These are phyloP conservation scores for Scutellaria barbata DNA, from an alignment of 257 asterid genomes.

Conservation along the genomic window DNA sequence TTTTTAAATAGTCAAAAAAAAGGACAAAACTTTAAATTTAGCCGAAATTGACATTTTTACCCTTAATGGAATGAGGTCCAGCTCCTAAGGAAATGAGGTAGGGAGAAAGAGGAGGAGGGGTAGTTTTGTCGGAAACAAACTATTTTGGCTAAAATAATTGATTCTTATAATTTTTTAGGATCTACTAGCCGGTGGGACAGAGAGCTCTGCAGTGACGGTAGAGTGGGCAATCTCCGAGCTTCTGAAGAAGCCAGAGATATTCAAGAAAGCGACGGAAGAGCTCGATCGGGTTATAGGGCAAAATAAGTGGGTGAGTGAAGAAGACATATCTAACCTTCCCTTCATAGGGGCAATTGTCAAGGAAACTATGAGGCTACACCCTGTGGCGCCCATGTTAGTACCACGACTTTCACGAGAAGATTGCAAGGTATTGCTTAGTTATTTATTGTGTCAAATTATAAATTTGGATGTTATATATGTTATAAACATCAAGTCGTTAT, in stretches of 20 bases:
- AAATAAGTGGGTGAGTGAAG: slow-evolving; percentile 54
- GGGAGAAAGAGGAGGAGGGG: too few species aligned
- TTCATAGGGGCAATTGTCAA: slow-evolving; percentile 51
- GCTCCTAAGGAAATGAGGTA: too few species aligned
- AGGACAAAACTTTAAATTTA: too few species aligned
- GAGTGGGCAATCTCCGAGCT: slow-evolving; percentile 95
- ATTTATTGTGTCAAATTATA: background rate
- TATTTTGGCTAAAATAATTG: too few species aligned
- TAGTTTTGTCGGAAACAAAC: too few species aligned
- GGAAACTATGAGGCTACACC: slow-evolving; percentile 63
- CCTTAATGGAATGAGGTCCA: too few species aligned
- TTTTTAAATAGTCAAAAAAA: too few species aligned
- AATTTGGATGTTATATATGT: too few species aligned
- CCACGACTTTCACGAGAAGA: slow-evolving; percentile 67
- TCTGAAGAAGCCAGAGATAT: slow-evolving; percentile 56
- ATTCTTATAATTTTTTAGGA: too few species aligned
- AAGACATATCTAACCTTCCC: slow-evolving; percentile 48
- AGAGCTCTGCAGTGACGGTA: slow-evolving; percentile 80
- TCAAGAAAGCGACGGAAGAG: slow-evolving; percentile 68
- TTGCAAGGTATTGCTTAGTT: slow-evolving; percentile 46
- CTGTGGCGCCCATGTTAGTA: slow-evolving; percentile 66
- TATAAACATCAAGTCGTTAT: too few species aligned
- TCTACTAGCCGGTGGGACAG: slow-evolving; percentile 84
- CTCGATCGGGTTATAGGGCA: slow-evolving; percentile 68
- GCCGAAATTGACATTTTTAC: too few species aligned